Percentiles rank a stretch among this genome's conserved stretches.
Evolutionary conservation across 352 stramenopile species (phyloP).

Genomic region (Phytophthora europaea): DNA sequence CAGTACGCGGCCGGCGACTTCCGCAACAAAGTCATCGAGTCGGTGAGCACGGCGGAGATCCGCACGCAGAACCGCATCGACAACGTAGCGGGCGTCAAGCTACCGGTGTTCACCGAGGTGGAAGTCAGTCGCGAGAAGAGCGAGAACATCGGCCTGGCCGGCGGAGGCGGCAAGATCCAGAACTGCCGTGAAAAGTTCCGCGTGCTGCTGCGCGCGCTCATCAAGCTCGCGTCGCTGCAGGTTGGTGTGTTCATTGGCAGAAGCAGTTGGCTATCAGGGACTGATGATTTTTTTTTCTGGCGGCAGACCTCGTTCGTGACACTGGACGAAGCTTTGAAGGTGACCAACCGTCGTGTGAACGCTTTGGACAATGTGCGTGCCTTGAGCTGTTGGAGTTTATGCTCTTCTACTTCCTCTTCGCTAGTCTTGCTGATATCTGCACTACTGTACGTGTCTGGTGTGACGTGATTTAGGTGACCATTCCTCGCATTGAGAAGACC

Average conservation of each 20-base stretch:
- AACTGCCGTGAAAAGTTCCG: slow-evolving; percentile 93
- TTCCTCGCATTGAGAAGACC: slow-evolving; percentile 97
- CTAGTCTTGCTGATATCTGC: background rate
- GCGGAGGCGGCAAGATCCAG: slow-evolving; percentile 98
- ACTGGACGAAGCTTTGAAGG: slow-evolving; percentile 98
- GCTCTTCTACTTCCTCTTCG: background rate
- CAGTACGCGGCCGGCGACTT: slow-evolving; percentile 99
- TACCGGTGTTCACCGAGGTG: slow-evolving; percentile 98
- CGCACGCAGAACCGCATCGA: slow-evolving; percentile 98
- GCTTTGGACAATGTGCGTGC: slow-evolving; percentile 96
- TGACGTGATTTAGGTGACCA: slow-evolving; percentile 89
- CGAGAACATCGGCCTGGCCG: slow-evolving; percentile 96
- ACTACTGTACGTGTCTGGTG: background rate
- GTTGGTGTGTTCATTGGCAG: slow-evolving; percentile 25
- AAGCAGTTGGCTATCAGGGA: background rate
- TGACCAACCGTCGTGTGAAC: slow-evolving; percentile 99
- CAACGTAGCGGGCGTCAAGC: slow-evolving; percentile 99
- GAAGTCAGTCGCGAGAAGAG: slow-evolving; percentile 95
- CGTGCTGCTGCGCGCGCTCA: slow-evolving; percentile 81
- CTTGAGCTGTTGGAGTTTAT: background rate
- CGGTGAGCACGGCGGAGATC: slow-evolving; percentile 95
- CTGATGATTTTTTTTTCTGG: slow-evolving; percentile 18
- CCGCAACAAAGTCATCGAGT: slow-evolving; percentile 97
- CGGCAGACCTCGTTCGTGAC: slow-evolving; percentile 99
- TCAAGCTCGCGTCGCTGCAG: slow-evolving; percentile 91